Conservation (phyloP, 2,329 filamentous ascomycete genomes). For the Talaromyces rugulosus region DNA sequence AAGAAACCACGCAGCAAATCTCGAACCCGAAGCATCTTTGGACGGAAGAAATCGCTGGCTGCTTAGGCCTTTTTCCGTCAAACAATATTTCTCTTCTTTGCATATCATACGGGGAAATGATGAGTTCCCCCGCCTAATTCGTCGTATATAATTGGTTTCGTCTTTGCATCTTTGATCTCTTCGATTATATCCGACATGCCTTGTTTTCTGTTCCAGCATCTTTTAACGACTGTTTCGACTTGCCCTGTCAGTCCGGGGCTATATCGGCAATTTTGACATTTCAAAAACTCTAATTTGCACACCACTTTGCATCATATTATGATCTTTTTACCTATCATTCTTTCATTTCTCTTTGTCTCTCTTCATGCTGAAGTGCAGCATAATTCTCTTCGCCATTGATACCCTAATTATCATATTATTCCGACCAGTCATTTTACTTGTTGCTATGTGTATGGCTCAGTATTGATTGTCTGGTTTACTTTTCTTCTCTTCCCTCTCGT, state of each 20-base stretch:
- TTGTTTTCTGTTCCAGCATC: background rate
- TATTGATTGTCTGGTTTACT: background rate
- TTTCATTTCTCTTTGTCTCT: background rate
- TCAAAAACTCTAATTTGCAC: background rate
- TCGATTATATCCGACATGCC: background rate
- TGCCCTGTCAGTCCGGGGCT: background rate
- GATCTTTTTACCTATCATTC: background rate
- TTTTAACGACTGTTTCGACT: background rate
- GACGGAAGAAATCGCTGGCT: conserved; percentile 48
- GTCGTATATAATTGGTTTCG: background rate
- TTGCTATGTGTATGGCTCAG: background rate
- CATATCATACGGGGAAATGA: background rate
- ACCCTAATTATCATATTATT: conserved; percentile 5
- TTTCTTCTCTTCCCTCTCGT: background rate
- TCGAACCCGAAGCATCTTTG: conserved; percentile 69
- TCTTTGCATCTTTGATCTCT: conserved; percentile 5
- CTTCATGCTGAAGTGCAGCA: background rate
- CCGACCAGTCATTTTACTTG: background rate
- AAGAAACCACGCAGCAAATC: conserved; percentile 74
- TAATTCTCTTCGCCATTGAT: conserved; percentile 8
- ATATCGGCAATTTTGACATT: background rate
- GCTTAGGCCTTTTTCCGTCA: background rate
- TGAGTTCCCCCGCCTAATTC: background rate
- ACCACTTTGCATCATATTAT: background rate
- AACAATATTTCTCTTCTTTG: background rate